Conservation (phyloP, 257 asterid genomes). For the Nicotiana noctiflora region DNA sequence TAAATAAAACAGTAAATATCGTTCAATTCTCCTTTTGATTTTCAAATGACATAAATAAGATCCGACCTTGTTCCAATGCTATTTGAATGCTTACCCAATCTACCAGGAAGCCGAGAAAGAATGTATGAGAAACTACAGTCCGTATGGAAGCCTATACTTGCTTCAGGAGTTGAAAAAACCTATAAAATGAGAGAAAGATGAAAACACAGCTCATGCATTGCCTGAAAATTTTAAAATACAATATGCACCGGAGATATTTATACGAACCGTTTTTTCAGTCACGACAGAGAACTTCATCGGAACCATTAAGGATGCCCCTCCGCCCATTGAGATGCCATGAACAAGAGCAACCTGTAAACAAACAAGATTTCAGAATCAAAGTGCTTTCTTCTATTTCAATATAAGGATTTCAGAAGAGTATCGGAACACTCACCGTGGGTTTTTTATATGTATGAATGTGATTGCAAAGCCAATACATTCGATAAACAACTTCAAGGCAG, state of each 20-base stretch:
- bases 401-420: not conserved
- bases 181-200: constrained; percentile 11
- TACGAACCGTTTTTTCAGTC: constrained; percentile 85
- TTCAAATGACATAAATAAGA: not conserved
- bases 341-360: constrained; percentile 67
- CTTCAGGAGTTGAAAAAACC: constrained; percentile 97
- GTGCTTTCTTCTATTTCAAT: not conserved
- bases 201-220: not conserved
- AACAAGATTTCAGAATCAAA: not conserved
- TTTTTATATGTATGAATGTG: constrained; percentile 85
- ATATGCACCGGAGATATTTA: not conserved
- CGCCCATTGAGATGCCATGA: constrained; percentile 96
- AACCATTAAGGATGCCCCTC: constrained; percentile 91
- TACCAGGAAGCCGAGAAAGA: constrained; percentile 70
- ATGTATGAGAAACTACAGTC: constrained; percentile 94
- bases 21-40: not conserved
- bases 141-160: constrained; percentile 84
- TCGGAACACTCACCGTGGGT: constrained; percentile 39
- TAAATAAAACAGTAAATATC: constrained; percentile 14
- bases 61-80: not conserved
- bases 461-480: constrained; percentile 97
- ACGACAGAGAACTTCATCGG: constrained; percentile 89
- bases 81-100: constrained; percentile 48
- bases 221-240: not conserved
- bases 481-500: constrained; percentile 73